Percentiles rank a stretch among this genome's conserved stretches.
Conservation (phyloP, 257 asterid genomes). For the Gentiana straminea region DNA sequence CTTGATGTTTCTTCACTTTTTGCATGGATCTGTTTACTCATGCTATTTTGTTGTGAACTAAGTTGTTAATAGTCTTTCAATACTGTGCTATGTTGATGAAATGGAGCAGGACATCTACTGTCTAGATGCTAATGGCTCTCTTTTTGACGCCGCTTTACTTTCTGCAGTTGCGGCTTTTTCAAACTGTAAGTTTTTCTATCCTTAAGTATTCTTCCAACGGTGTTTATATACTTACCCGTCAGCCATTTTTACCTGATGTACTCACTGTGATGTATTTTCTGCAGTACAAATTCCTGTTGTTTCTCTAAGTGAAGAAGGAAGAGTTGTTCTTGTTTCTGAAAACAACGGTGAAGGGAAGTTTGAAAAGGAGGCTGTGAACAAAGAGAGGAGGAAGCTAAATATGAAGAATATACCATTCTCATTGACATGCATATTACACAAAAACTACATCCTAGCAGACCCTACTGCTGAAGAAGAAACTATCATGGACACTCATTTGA, state of each 20-base stretch:
- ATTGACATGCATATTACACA: constrained; percentile 76
- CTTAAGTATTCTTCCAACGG: no score
- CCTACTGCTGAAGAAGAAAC: constrained; percentile 97
- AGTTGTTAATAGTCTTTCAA: no score
- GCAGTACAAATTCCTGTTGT: constrained; percentile 88
- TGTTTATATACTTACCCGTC: background rate
- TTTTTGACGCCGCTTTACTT: constrained; percentile 89
- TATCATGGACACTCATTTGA: constrained; percentile 68
- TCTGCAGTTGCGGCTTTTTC: constrained; percentile 91
- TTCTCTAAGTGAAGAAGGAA: constrained; percentile 72
- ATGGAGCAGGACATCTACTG: constrained; percentile 80
- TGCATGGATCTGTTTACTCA: no score
- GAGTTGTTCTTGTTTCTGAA: constrained; percentile 55
- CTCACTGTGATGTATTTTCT: constrained; percentile 7
- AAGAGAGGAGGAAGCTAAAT: constrained; percentile 67
- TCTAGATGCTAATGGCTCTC: constrained; percentile 93
- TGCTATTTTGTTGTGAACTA: no score
- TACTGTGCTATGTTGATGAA: background rate
- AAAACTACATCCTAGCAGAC: constrained; percentile 86
- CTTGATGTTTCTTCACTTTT: no score
- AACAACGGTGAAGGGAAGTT: constrained; percentile 33
- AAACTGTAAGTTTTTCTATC: constrained; percentile 41
- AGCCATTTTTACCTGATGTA: no score
- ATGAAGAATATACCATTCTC: constrained; percentile 47
- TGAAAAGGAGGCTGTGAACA: constrained; percentile 60